Conservation (phyloP, 78 protist genomes). For the Parvularia atlantis region DNA sequence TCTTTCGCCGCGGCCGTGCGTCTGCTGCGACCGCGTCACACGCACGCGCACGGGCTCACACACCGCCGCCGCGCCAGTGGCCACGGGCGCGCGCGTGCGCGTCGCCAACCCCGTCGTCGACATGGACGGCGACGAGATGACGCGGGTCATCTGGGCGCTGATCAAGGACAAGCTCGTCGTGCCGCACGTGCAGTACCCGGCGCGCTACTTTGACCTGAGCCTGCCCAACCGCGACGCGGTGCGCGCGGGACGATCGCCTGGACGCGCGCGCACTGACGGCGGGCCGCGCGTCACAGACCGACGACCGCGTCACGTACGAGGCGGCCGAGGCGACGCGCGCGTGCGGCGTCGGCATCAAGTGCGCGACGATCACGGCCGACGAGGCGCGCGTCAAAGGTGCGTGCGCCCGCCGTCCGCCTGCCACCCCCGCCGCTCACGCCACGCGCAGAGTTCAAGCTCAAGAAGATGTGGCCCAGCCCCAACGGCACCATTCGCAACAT, state of each 20-base stretch:
- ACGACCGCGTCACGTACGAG: slow-evolving; percentile 72
- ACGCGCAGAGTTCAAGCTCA: slow-evolving; percentile 56
- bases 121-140: slow-evolving; percentile 65
- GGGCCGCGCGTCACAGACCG: too few species aligned
- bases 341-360: slow-evolving; percentile 85
- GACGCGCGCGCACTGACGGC: too few species aligned
- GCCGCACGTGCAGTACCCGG: slow-evolving; percentile 34
- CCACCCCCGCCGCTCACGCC: too few species aligned
- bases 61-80: too few species aligned
- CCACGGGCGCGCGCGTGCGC: too few species aligned
- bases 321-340: slow-evolving; percentile 68
- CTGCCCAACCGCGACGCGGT: slow-evolving; percentile 59
- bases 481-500: slow-evolving; percentile 94
- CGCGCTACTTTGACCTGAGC: slow-evolving; percentile 60
- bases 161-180: slow-evolving; percentile 47
- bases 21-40: too few species aligned
- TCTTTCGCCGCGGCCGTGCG: too few species aligned
- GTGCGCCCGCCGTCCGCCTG: too few species aligned
- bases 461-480: slow-evolving; percentile 84
- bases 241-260: too few species aligned
- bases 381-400: slow-evolving; percentile 82
- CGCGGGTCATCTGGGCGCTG: slow-evolving; percentile 43
- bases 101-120: slow-evolving; percentile 49
- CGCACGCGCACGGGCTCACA: too few species aligned
- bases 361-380: slow-evolving; percentile 94